Conservation (phyloP, 441 rosid genomes). For the Pelargonium myrrhifolium region DNA sequence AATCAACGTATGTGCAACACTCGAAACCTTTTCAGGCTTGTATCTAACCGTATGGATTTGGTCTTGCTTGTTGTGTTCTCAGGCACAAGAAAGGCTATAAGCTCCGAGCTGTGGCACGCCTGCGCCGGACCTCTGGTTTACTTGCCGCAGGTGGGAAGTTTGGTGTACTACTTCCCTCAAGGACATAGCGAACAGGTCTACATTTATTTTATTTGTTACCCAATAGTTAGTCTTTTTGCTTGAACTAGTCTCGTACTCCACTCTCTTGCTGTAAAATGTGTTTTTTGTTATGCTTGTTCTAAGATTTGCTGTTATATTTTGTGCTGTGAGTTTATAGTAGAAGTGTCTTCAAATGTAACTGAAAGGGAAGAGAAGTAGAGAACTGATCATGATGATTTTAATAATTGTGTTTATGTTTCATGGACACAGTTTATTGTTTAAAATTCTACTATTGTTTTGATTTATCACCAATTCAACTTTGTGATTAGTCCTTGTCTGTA, state of each 20-base stretch:
- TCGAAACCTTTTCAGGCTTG: no score
- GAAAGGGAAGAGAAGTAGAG: no score
- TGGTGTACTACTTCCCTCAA: slow-evolving; percentile 66
- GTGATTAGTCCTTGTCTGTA: neutral
- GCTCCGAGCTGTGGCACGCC: slow-evolving; percentile 58
- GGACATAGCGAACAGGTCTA: slow-evolving; percentile 62
- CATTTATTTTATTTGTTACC: no score
- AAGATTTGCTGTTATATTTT: no score
- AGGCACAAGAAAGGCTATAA: slow-evolving; percentile 47
- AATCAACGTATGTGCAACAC: neutral
- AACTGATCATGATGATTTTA: neutral
- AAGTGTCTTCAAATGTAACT: no score
- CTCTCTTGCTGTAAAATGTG: no score
- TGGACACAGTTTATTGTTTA: no score
- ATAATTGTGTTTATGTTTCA: no score
- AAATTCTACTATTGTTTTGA: neutral
- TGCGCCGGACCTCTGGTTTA: slow-evolving; percentile 63
- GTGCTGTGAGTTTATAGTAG: no score
- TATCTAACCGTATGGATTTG: neutral
- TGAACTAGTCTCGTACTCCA: no score
- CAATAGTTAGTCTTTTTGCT: no score
- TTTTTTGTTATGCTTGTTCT: no score
- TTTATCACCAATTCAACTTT: neutral
- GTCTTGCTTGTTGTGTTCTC: neutral
- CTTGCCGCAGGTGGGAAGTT: slow-evolving; percentile 51